Conservation (phyloP, 805 yeast species). For the Torulaspora delbrueckii region DNA sequence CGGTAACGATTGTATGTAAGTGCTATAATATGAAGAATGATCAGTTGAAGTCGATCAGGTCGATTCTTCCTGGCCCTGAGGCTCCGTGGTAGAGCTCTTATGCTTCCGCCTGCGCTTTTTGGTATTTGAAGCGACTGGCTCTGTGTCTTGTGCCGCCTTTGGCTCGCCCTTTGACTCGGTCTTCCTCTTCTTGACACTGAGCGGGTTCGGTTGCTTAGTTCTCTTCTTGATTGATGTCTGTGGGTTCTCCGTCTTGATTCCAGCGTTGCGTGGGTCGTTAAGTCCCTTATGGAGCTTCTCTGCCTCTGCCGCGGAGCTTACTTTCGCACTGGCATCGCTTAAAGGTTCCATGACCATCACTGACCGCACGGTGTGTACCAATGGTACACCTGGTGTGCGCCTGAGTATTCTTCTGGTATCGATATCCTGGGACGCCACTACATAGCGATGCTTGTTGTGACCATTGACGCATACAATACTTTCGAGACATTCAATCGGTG, state of each 20-base stretch:
- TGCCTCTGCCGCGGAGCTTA: constrained; percentile 50
- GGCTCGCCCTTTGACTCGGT: constrained; percentile 4
- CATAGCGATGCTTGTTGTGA: constrained; percentile 82
- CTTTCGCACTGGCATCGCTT: constrained; percentile 59
- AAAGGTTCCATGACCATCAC: constrained; percentile 97
- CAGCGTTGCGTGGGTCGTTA: constrained; percentile 55
- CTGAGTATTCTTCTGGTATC: constrained; percentile 65
- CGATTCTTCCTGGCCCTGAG: background rate
- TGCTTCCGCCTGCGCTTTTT: constrained; percentile 26
- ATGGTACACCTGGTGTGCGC: constrained; percentile 81
- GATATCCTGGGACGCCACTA: constrained; percentile 79
- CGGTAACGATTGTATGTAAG: background rate
- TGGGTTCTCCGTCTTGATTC: constrained; percentile 33
- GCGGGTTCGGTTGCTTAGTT: constrained; percentile 77
- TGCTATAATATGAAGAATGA: background rate
- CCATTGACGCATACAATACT: constrained; percentile 67
- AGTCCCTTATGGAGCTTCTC: constrained; percentile 73
- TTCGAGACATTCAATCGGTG: constrained; percentile 71
- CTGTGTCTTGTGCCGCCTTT: background rate
- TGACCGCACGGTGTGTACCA: constrained; percentile 79
- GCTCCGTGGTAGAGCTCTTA: constrained; percentile 7
- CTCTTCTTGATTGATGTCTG: constrained; percentile 41
- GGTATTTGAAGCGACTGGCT: constrained; percentile 6
- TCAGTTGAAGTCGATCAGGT: background rate
- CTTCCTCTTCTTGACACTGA: constrained; percentile 79